phyloP scores from a whole-genome alignment of 192 early-diverging fungal genomes.

The Geranomyces michiganensis region DNA sequence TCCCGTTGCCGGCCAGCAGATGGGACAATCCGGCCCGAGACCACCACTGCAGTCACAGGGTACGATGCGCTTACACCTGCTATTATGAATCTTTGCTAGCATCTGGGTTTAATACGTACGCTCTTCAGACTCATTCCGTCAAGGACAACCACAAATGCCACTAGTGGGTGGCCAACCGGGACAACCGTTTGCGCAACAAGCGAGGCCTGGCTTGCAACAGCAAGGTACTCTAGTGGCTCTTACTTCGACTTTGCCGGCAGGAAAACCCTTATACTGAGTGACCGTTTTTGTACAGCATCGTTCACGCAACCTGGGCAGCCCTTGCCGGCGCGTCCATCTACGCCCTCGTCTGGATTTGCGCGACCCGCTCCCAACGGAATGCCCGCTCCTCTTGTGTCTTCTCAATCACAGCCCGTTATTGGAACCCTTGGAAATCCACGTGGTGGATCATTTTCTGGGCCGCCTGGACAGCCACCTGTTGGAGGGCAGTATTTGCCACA shows the following conservation, averaged over 20 bases:
- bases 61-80: background rate
- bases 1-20: background rate
- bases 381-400: background rate
- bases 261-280: too few relatives aligned
- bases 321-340: background rate
- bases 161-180: too few relatives aligned
- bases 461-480: background rate
- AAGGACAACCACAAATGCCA: background rate
- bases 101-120: background rate
- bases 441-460: too few relatives aligned
- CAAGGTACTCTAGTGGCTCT: background rate
- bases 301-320: conserved; percentile 11
- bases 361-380: background rate
- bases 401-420: conserved; percentile 1
- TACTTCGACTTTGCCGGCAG: background rate
- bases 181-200: conserved; percentile 2
- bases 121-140: conserved; percentile 8
- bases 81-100: background rate
- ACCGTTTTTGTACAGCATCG: background rate
- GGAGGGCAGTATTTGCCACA: background rate
- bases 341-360: background rate
- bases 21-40: background rate
- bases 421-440: background rate
- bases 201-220: conserved; percentile 9
- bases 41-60: conserved; percentile 4